A percentile compares a stretch with the other conserved stretches of the same genome.
Conservation (phyloP, 257 asterid species). For the Nicotiana tomentosiformis region DNA sequence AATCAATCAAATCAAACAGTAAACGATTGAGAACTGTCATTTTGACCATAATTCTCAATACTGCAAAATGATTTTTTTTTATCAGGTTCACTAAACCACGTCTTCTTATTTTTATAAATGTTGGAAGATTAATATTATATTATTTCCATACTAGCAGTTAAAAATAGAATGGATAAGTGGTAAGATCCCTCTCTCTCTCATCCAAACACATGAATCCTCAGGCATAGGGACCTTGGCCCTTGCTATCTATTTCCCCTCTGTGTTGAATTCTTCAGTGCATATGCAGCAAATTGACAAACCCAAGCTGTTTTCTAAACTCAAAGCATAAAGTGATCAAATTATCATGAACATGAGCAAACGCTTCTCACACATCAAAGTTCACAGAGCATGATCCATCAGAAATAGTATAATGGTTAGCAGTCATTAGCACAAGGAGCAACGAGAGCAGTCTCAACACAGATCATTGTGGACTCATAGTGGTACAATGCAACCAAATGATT, state of each 20-base stretch:
- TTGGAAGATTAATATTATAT: too few relatives aligned
- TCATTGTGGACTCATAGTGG: not conserved
- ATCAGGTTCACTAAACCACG: too few relatives aligned
- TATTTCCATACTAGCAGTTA: too few relatives aligned
- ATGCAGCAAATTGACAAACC: not conserved
- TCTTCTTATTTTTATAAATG: too few relatives aligned
- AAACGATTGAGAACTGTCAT: too few relatives aligned
- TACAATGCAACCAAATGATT: not conserved
- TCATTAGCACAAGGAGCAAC: not conserved
- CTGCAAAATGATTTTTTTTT: too few relatives aligned
- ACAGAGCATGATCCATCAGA: not conserved
- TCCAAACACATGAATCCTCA: not conserved
- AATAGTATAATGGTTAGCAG: not conserved
- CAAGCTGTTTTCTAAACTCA: not conserved
- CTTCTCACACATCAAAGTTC: not conserved
- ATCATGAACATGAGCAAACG: not conserved
- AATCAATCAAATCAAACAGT: too few relatives aligned
- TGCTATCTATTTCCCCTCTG: not conserved
- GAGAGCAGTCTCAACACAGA: not conserved
- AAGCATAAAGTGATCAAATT: not conserved
- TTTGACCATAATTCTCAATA: too few relatives aligned
- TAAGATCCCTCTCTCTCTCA: not conserved
- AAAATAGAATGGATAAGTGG: too few relatives aligned
- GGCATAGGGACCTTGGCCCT: not conserved
- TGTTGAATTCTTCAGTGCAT: not conserved